A percentile compares a stretch with the other conserved stretches of the same genome.
phyloP scores from a whole-genome alignment of 768 basidiomycete species.

The Leccinum variicolor region DNA sequence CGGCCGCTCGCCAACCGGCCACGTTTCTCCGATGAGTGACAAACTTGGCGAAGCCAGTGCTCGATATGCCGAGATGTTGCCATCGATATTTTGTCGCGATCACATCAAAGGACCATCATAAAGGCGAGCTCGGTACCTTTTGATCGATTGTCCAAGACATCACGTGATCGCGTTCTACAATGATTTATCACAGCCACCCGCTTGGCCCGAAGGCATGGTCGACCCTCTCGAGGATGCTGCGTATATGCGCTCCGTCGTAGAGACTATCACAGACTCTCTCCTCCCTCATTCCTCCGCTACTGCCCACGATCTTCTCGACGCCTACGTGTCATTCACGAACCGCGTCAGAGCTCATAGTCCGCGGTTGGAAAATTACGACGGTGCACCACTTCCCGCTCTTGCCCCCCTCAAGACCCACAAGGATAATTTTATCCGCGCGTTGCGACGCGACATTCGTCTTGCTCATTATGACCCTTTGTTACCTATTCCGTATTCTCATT shows the following conservation, averaged over 20 bases:
- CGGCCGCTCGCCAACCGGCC: too few relatives aligned
- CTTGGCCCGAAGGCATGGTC: background rate
- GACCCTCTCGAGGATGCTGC: slow-evolving; percentile 12
- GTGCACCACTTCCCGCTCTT: slow-evolving; percentile 19
- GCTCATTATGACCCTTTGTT: slow-evolving; percentile 36
- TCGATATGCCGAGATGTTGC: background rate
- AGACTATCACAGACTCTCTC: slow-evolving; percentile 46
- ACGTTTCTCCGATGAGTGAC: background rate
- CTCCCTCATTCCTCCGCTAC: slow-evolving; percentile 38
- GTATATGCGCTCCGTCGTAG: slow-evolving; percentile 41
- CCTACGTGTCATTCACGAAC: slow-evolving; percentile 50
- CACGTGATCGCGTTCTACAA: background rate
- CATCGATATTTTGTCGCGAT: background rate
- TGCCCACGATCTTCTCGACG: slow-evolving; percentile 56
- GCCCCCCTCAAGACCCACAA: slow-evolving; percentile 33
- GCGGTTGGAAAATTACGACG: slow-evolving; percentile 1
- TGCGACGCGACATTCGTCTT: slow-evolving; percentile 52
- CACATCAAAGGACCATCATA: background rate
- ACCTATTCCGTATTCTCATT: slow-evolving; percentile 6
- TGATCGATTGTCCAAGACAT: background rate
- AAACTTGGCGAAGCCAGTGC: too few relatives aligned
- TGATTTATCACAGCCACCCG: background rate
- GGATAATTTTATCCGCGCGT: slow-evolving; percentile 34
- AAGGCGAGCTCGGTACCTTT: too few relatives aligned
- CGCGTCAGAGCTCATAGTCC: slow-evolving; percentile 34